phyloP scores from a whole-genome alignment of 2,329 filamentous ascomycete species.

The Ophiobolus disseminans region DNA sequence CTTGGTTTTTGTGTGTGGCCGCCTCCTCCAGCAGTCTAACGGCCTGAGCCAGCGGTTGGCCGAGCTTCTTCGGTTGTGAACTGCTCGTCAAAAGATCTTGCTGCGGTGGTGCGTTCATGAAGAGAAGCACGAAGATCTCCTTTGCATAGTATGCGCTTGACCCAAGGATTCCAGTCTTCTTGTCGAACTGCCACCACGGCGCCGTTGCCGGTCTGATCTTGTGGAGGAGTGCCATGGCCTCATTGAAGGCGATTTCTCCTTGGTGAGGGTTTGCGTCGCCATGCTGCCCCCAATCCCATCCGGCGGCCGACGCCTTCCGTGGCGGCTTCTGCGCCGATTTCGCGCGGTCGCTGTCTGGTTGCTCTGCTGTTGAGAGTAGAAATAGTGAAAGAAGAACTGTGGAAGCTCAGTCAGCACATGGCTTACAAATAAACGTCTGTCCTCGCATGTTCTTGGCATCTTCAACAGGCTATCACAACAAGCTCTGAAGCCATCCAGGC shows the following conservation, averaged over 20 bases:
- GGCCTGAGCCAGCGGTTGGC: constrained; percentile 62
- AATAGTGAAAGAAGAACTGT: constrained; percentile 44
- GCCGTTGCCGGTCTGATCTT: constrained; percentile 51
- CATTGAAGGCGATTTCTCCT: constrained; percentile 39
- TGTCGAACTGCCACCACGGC: constrained; percentile 52
- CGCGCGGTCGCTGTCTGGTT: constrained; percentile 27
- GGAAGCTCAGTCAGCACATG: constrained; percentile 28
- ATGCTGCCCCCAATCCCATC: constrained; percentile 21
- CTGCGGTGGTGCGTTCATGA: constrained; percentile 66
- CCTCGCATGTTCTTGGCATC: too few relatives aligned
- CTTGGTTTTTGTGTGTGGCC: constrained; percentile 67
- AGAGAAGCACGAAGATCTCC: constrained; percentile 67
- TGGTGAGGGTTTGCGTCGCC: constrained; percentile 18
- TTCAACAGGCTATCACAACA: constrained; percentile 7
- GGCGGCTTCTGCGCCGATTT: constrained; percentile 36
- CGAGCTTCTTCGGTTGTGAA: constrained; percentile 53
- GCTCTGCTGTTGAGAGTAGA: constrained; percentile 33
- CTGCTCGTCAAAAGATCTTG: constrained; percentile 52
- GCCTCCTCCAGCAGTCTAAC: constrained; percentile 66
- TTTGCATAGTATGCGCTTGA: constrained; percentile 67
- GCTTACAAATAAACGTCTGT: too few relatives aligned
- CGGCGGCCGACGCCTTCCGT: constrained; percentile 21
- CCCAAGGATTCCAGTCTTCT: constrained; percentile 65
- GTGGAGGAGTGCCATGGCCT: constrained; percentile 52
- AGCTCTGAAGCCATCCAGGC: too few relatives aligned